A percentile compares a stretch with the other conserved stretches of the same genome.
These are phyloP conservation scores for Penicillium sp. DNA, from an alignment of 2,329 filamentous ascomycete genomes.

Conservation along the genomic window DNA sequence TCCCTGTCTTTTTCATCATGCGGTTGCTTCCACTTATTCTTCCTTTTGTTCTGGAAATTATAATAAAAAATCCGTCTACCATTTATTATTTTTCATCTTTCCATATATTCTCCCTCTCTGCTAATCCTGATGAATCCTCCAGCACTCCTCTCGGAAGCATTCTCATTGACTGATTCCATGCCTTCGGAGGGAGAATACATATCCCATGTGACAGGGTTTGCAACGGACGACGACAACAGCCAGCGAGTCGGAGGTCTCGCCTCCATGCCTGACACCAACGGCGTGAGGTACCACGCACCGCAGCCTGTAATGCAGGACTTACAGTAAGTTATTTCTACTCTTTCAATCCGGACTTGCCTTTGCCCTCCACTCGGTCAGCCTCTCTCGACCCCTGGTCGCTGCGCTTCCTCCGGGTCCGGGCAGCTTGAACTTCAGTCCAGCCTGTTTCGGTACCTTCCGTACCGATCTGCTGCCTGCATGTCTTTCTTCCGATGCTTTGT, in stretches of 20 bases:
- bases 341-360: conserved; percentile 39
- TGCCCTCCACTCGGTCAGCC: conserved; percentile 31
- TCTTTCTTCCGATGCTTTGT: conserved; percentile 26
- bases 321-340: conserved; percentile 50
- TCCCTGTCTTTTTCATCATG: conserved; percentile 7
- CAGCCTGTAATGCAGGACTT: conserved; percentile 51
- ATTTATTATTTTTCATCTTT: conserved; percentile 13
- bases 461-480: conserved; percentile 30
- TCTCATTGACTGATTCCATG: conserved; percentile 39
- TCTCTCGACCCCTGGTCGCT: conserved; percentile 32
- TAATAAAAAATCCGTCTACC: too few species aligned
- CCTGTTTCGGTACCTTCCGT: conserved; percentile 28
- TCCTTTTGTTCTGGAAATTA: too few species aligned
- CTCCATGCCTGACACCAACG: conserved; percentile 47
- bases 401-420: conserved; percentile 31
- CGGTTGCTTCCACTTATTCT: conserved; percentile 7
- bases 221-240: conserved; percentile 47
- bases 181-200: conserved; percentile 42
- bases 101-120: conserved; percentile 7
- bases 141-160: conserved; percentile 36
- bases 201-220: conserved; percentile 34
- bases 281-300: conserved; percentile 51
- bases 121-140: conserved; percentile 12
- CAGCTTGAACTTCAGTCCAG: conserved; percentile 30
- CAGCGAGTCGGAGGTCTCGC: conserved; percentile 51